Conservation (phyloP, 257 asterid species). For the Ilex asprella region DNA sequence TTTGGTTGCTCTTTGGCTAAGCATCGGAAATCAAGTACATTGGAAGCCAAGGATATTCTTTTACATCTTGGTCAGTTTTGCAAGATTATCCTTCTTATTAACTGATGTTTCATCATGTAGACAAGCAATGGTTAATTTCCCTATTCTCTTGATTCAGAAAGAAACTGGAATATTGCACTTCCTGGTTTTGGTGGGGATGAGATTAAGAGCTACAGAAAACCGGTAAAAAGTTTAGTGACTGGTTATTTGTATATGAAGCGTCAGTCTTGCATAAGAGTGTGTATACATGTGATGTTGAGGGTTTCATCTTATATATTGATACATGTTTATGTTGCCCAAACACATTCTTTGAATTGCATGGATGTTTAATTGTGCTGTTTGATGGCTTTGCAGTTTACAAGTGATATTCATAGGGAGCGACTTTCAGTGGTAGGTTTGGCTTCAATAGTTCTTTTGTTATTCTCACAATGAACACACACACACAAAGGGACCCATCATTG, state of each 20-base stretch:
- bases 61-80: slow-evolving; percentile 74
- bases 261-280: neutral
- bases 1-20: slow-evolving; percentile 90
- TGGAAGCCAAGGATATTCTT: slow-evolving; percentile 91
- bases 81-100: slow-evolving; percentile 4
- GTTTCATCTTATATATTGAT: neutral
- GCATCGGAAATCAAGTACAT: slow-evolving; percentile 80
- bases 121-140: slow-evolving; percentile 17
- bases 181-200: slow-evolving; percentile 97
- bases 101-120: slow-evolving; percentile 5
- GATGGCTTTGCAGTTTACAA: slow-evolving; percentile 42
- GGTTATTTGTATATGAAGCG: slow-evolving; percentile 10
- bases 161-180: slow-evolving; percentile 80
- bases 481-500: neutral
- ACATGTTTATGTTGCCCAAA: neutral
- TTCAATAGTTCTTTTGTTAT: slow-evolving; percentile 6
- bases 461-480: neutral
- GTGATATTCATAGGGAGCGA: slow-evolving; percentile 80
- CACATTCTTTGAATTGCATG: neutral
- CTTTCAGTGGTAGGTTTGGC: slow-evolving; percentile 58
- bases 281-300: neutral
- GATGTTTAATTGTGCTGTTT: slow-evolving; percentile 8
- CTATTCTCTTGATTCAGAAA: slow-evolving; percentile 42
- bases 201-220: slow-evolving; percentile 70
- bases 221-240: slow-evolving; percentile 28